Percentiles rank a stretch among this genome's conserved stretches.
These are phyloP conservation scores for Neonectria magnoliae DNA, from an alignment of 2,329 filamentous ascomycete genomes.

Conservation along the genomic window DNA sequence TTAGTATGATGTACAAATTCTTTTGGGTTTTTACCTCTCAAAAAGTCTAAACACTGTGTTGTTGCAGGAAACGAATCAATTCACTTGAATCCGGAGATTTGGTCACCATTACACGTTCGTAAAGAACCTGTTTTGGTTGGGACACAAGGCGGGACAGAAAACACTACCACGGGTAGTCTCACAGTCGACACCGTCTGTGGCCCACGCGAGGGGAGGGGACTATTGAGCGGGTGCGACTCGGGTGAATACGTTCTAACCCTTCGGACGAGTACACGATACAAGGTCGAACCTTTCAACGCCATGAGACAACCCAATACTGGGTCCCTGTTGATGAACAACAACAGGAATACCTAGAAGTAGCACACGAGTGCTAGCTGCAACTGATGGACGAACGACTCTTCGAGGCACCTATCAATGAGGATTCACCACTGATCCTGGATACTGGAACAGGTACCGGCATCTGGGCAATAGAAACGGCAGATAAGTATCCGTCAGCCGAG, in stretches of 20 bases:
- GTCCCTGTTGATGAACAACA: slow-evolving; percentile 13
- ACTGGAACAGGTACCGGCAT: slow-evolving; percentile 16
- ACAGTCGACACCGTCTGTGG: neutral
- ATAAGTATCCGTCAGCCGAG: neutral
- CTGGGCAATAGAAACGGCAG: slow-evolving; percentile 19
- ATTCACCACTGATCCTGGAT: slow-evolving; percentile 7
- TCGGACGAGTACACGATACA: neutral
- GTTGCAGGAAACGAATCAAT: too few relatives aligned
- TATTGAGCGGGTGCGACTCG: too few relatives aligned
- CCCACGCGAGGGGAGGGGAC: too few relatives aligned
- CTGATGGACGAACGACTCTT: slow-evolving; percentile 5
- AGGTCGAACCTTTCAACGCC: slow-evolving; percentile 12
- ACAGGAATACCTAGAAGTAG: slow-evolving; percentile 5
- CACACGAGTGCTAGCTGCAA: slow-evolving; percentile 6
- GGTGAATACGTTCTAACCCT: too few relatives aligned
- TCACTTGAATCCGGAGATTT: too few relatives aligned
- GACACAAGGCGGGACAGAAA: neutral
- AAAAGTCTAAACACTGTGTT: too few relatives aligned
- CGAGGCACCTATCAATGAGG: slow-evolving; percentile 3
- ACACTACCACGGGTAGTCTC: neutral
- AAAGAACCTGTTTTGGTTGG: too few relatives aligned
- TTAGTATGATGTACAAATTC: too few relatives aligned
- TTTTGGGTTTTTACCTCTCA: too few relatives aligned
- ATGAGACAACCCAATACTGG: slow-evolving; percentile 12
- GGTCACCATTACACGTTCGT: too few relatives aligned